These are phyloP conservation scores for Hippophae tibetana DNA, from an alignment of 306 rosid species.

Conservation along the genomic window DNA sequence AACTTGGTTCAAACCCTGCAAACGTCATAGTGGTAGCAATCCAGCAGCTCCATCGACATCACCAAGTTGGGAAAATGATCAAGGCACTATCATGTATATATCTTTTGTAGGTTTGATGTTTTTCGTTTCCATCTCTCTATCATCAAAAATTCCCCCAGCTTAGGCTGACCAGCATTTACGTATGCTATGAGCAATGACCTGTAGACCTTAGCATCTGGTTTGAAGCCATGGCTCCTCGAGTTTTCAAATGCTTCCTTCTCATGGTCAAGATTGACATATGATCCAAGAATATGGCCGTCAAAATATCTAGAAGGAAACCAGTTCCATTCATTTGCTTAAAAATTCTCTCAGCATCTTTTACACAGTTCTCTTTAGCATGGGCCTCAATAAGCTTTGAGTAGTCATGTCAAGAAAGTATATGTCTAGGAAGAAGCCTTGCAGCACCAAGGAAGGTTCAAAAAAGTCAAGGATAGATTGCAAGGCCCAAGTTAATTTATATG, in stretches of 20 bases:
- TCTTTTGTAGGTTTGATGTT: slow-evolving; percentile 48
- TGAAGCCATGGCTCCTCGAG: slow-evolving; percentile 56
- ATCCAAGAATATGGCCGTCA: slow-evolving; percentile 39
- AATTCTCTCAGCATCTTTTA: slow-evolving; percentile 69
- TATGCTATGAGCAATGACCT: slow-evolving; percentile 59
- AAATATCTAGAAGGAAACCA: slow-evolving; percentile 41
- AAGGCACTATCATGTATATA: slow-evolving; percentile 61
- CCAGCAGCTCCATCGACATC: slow-evolving; percentile 35
- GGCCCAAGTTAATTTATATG: background rate
- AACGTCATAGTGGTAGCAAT: slow-evolving; percentile 45
- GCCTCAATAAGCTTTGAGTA: slow-evolving; percentile 60
- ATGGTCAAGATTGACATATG: slow-evolving; percentile 60
- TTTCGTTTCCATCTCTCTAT: slow-evolving; percentile 55
- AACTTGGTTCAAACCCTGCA: slow-evolving; percentile 42
- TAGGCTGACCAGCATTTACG: slow-evolving; percentile 52
- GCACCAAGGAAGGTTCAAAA: too few species aligned
- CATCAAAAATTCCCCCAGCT: slow-evolving; percentile 33
- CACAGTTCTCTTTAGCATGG: slow-evolving; percentile 49
- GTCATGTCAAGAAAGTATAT: slow-evolving; percentile 29
- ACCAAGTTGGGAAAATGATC: slow-evolving; percentile 38
- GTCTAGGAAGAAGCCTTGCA: background rate
- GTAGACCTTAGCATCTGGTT: slow-evolving; percentile 51
- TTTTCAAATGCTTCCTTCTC: slow-evolving; percentile 53
- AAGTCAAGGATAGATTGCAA: background rate
- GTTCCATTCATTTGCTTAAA: slow-evolving; percentile 60